A percentile compares a stretch with the other conserved stretches of the same genome.
Conservation (phyloP, 2,329 filamentous ascomycete species). For the Exophiala spinifera region DNA sequence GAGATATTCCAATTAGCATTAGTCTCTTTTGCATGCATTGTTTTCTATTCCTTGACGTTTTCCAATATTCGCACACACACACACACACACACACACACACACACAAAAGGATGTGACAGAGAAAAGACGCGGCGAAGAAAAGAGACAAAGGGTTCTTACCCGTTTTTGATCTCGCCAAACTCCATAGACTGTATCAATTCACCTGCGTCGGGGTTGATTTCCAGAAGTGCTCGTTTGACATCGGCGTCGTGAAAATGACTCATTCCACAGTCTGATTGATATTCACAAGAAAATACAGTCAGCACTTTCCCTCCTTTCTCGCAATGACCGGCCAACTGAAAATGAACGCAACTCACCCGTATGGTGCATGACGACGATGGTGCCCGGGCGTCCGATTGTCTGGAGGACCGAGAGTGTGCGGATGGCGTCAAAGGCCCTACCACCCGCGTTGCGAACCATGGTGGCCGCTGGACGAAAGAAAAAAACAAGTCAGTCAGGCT, state of each 20-base stretch:
- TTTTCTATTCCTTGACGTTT: too few species aligned
- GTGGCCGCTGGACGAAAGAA: constrained; percentile 3
- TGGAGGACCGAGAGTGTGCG: constrained; percentile 14
- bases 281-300: too few species aligned
- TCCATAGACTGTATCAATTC: constrained; percentile 5
- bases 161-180: constrained; percentile 8
- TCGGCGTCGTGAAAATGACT: constrained; percentile 13
- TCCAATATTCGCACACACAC: too few species aligned
- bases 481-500: neutral
- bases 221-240: constrained; percentile 6
- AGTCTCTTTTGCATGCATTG: too few species aligned
- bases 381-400: constrained; percentile 10
- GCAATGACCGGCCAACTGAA: neutral
- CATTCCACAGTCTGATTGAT: constrained; percentile 12
- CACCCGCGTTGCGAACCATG: constrained; percentile 11
- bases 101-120: too few species aligned
- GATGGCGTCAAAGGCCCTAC: constrained; percentile 14
- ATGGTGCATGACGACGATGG: constrained; percentile 16
- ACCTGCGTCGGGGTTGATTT: constrained; percentile 3
- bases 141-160: too few species aligned
- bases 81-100: too few species aligned
- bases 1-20: too few species aligned
- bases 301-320: neutral
- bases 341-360: constrained; percentile 3
- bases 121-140: too few species aligned